A percentile compares a stretch with the other conserved stretches of the same genome.
phyloP scores from a whole-genome alignment of 495 filamentous ascomycete genomes.

The Lichenothelia convexa region DNA sequence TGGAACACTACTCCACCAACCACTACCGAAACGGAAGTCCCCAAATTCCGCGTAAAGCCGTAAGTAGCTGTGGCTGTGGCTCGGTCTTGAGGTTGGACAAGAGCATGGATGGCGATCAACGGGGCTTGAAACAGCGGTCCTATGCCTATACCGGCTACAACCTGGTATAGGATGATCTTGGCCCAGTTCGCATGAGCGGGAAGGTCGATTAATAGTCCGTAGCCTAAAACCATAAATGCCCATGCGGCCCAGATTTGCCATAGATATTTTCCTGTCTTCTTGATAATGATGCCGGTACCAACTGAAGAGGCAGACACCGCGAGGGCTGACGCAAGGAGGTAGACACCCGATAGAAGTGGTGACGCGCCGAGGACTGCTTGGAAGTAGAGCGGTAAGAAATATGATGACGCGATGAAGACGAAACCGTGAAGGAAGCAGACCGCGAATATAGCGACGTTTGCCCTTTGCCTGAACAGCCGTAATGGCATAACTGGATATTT shows the following conservation, averaged over 20 bases:
- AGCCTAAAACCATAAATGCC: conserved; percentile 40
- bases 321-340: conserved; percentile 57
- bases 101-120: conserved; percentile 62
- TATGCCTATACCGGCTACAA: conserved; percentile 47
- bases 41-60: conserved; percentile 54
- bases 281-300: conserved; percentile 48
- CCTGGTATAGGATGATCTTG: conserved; percentile 43
- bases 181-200: conserved; percentile 30
- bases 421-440: conserved; percentile 48
- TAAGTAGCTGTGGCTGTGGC: conserved; percentile 63
- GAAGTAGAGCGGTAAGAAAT: conserved; percentile 58
- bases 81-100: conserved; percentile 47
- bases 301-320: conserved; percentile 49
- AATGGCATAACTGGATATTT: conserved; percentile 63
- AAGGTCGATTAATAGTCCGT: conserved; percentile 46
- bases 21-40: conserved; percentile 52
- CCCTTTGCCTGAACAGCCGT: conserved; percentile 40
- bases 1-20: conserved; percentile 70
- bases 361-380: conserved; percentile 43
- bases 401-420: conserved; percentile 55
- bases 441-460: conserved; percentile 38
- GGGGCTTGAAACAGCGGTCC: conserved; percentile 58
- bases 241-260: conserved; percentile 38
- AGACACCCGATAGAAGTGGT: conserved; percentile 62
- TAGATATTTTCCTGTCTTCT: conserved; percentile 45